phyloP scores from a whole-genome alignment of 2,329 filamentous ascomycete species.

The Fusarium lateritium region DNA sequence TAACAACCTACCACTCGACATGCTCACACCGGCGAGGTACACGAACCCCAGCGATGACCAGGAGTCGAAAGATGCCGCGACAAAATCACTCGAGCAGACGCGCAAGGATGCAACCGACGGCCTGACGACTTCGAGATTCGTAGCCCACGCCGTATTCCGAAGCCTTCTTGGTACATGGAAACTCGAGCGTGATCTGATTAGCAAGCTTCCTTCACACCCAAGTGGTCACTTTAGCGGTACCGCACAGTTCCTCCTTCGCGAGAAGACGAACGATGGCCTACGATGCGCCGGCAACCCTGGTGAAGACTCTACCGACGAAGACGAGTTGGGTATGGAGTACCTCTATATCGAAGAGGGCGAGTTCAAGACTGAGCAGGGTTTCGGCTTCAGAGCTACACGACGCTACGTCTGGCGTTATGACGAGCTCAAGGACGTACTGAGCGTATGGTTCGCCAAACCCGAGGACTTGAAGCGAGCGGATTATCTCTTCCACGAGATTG shows the following conservation, averaged over 20 bases:
- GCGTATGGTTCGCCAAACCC: conserved; percentile 80
- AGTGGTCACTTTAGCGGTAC: conserved; percentile 76
- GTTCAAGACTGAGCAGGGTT: conserved; percentile 70
- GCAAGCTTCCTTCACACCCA: conserved; percentile 70
- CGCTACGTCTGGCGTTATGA: conserved; percentile 82
- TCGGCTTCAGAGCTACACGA: conserved; percentile 72
- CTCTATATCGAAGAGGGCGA: conserved; percentile 78
- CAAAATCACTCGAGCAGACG: conserved; percentile 63
- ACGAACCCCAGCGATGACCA: conserved; percentile 56
- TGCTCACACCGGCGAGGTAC: conserved; percentile 71
- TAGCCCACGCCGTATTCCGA: conserved; percentile 77
- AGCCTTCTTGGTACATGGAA: conserved; percentile 80
- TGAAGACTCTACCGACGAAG: conserved; percentile 29
- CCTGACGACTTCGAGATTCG: conserved; percentile 64
- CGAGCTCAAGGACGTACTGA: conserved; percentile 71
- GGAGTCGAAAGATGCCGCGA: conserved; percentile 57
- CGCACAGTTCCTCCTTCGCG: conserved; percentile 74
- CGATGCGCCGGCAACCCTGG: conserved; percentile 50
- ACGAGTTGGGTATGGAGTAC: conserved; percentile 69
- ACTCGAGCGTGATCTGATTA: conserved; percentile 70
- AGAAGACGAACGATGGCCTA: conserved; percentile 69
- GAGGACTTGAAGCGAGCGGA: conserved; percentile 75
- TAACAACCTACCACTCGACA: conserved; percentile 63
- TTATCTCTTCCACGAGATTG: conserved; percentile 82
- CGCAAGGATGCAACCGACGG: conserved; percentile 59